These are phyloP conservation scores for Xylaria curta DNA, from an alignment of 495 filamentous ascomycete species.

Conservation along the genomic window DNA sequence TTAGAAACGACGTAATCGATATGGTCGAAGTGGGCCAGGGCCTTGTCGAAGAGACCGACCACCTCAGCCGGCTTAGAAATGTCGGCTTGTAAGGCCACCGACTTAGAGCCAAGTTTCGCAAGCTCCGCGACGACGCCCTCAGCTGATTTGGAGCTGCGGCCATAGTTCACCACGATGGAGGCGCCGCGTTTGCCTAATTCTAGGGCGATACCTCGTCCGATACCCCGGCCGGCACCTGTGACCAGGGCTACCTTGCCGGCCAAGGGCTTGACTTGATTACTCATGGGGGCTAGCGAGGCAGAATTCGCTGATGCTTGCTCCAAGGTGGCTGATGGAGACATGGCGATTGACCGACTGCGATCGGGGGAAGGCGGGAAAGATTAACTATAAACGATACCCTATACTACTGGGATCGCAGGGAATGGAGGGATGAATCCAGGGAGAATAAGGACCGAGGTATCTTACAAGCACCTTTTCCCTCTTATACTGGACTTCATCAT, in stretches of 20 bases:
- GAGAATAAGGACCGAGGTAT: neutral
- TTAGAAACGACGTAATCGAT: slow-evolving; percentile 80
- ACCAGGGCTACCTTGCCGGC: slow-evolving; percentile 74
- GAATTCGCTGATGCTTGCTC: slow-evolving; percentile 14
- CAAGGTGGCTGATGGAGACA: slow-evolving; percentile 33
- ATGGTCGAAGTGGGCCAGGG: slow-evolving; percentile 49
- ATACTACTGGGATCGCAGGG: neutral
- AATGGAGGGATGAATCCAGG: neutral
- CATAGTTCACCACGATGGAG: slow-evolving; percentile 80
- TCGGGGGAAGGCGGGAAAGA: neutral
- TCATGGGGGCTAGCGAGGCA: slow-evolving; percentile 28
- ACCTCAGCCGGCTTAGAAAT: slow-evolving; percentile 71
- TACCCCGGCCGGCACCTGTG: slow-evolving; percentile 71
- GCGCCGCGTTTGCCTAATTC: slow-evolving; percentile 80
- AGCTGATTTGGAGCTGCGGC: slow-evolving; percentile 64
- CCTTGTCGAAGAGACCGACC: slow-evolving; percentile 61
- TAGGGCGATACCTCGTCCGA: slow-evolving; percentile 77
- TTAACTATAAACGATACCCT: neutral
- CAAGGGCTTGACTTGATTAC: slow-evolving; percentile 45
- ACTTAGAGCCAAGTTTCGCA: slow-evolving; percentile 60
- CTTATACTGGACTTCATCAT: slow-evolving; percentile 1
- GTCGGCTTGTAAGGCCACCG: slow-evolving; percentile 76
- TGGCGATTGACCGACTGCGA: slow-evolving; percentile 15
- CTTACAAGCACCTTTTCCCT: neutral
- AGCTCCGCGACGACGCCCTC: slow-evolving; percentile 69